Percentiles rank a stretch among this genome's conserved stretches.
Evolutionary conservation across 1,284 basidiomycete genomes (phyloP).

Genomic region (Moesziomyces antarcticus): DNA sequence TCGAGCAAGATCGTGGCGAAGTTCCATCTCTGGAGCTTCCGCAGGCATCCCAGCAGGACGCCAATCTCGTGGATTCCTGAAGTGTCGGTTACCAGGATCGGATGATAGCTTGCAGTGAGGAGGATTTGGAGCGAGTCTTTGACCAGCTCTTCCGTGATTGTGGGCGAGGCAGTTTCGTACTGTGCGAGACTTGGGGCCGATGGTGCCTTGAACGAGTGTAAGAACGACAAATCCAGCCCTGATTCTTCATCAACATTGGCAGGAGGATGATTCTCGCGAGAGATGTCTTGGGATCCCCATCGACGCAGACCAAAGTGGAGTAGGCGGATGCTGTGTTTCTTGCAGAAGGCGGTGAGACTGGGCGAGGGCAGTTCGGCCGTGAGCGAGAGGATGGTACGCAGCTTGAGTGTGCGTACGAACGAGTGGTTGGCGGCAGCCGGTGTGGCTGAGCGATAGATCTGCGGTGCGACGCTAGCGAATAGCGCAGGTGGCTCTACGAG

Average conservation of each 20-base stretch:
- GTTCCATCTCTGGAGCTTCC: slow-evolving; percentile 65
- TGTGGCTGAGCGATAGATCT: slow-evolving; percentile 58
- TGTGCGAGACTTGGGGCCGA: slow-evolving; percentile 23
- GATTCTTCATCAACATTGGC: neutral
- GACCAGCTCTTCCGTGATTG: slow-evolving; percentile 51
- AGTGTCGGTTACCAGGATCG: slow-evolving; percentile 60
- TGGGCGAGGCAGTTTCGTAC: slow-evolving; percentile 28
- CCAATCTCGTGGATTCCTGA: slow-evolving; percentile 64
- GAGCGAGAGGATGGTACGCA: slow-evolving; percentile 58
- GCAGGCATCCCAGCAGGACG: slow-evolving; percentile 59
- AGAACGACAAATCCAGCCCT: slow-evolving; percentile 16
- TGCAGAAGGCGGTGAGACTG: slow-evolving; percentile 43
- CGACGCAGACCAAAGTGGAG: slow-evolving; percentile 54
- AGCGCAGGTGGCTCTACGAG: slow-evolving; percentile 52
- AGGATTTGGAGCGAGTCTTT: slow-evolving; percentile 62
- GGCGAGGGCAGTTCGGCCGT: slow-evolving; percentile 59
- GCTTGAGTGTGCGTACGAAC: slow-evolving; percentile 49
- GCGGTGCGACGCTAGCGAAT: slow-evolving; percentile 57
- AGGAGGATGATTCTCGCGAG: neutral
- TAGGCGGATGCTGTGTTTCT: slow-evolving; percentile 39
- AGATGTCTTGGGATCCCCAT: slow-evolving; percentile 10
- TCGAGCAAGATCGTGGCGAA: slow-evolving; percentile 64
- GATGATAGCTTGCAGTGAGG: slow-evolving; percentile 49
- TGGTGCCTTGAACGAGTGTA: slow-evolving; percentile 12
- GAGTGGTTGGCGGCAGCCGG: slow-evolving; percentile 37